Conservation (phyloP, 768 basidiomycete genomes). For the Candolleomyces aberdarensis region DNA sequence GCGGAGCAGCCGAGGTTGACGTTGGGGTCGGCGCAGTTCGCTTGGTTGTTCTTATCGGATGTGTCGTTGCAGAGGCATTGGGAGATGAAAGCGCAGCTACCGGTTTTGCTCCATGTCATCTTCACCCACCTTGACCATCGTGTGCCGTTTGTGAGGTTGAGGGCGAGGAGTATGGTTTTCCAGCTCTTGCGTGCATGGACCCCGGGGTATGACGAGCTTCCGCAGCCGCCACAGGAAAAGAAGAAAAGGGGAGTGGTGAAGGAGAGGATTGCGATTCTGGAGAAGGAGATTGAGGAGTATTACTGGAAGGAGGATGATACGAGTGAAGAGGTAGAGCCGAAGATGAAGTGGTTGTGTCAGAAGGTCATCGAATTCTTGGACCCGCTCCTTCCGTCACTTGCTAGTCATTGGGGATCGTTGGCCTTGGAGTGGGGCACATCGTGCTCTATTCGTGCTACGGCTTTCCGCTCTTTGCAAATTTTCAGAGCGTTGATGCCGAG, state of each 20-base stretch:
- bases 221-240: constrained; percentile 47
- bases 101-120: constrained; percentile 72
- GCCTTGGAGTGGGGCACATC: constrained; percentile 83
- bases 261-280: constrained; percentile 49
- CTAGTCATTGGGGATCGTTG: constrained; percentile 75
- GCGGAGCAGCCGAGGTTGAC: constrained; percentile 65
- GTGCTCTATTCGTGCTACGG: constrained; percentile 81
- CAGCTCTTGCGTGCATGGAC: constrained; percentile 82
- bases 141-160: constrained; percentile 60
- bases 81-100: constrained; percentile 68
- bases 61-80: constrained; percentile 73
- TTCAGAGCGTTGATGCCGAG: constrained; percentile 77
- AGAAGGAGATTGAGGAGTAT: constrained; percentile 50
- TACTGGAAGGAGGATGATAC: constrained; percentile 76
- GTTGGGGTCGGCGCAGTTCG: constrained; percentile 84
- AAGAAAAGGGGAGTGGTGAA: constrained; percentile 49
- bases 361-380: constrained; percentile 65
- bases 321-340: constrained; percentile 51
- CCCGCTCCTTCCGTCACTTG: constrained; percentile 65
- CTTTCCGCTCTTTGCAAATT: constrained; percentile 88
- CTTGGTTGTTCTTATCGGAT: constrained; percentile 80
- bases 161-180: constrained; percentile 78
- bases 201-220: constrained; percentile 71
- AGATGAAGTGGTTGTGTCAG: constrained; percentile 67
- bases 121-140: constrained; percentile 85